Evolutionary conservation across 768 basidiomycete genomes (phyloP).

Genomic region (Candolleomyces aberdarensis): DNA sequence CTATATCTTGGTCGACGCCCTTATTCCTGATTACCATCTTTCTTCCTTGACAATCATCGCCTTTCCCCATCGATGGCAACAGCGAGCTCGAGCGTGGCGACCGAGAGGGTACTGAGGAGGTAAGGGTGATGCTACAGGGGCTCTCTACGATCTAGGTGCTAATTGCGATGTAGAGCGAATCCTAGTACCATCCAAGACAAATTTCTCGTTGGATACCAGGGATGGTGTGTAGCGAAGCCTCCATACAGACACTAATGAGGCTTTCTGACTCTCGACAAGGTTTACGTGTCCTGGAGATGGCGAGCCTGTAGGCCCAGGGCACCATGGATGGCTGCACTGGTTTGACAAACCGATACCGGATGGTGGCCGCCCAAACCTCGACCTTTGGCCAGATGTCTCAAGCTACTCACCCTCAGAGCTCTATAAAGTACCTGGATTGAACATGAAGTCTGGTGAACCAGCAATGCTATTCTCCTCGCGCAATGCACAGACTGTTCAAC

Average conservation of each 20-base stretch:
- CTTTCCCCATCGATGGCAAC: constrained; percentile 20
- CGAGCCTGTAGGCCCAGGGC: constrained; percentile 62
- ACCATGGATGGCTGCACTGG: constrained; percentile 90
- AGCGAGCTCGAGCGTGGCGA: constrained; percentile 17
- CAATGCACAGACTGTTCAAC: constrained; percentile 67
- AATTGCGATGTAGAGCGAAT: constrained; percentile 44
- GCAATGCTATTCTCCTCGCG: constrained; percentile 77
- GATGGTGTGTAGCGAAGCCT: constrained; percentile 53
- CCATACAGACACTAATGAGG: background rate
- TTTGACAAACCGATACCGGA: constrained; percentile 62
- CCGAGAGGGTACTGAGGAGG: constrained; percentile 41
- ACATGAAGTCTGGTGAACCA: constrained; percentile 51
- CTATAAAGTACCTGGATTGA: constrained; percentile 65
- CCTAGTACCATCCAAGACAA: constrained; percentile 81
- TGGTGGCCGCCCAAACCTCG: constrained; percentile 70
- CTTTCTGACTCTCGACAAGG: constrained; percentile 34
- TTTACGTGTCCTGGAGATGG: constrained; percentile 73
- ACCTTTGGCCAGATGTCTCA: constrained; percentile 79
- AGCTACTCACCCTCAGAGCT: constrained; percentile 69
- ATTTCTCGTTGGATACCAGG: constrained; percentile 83
- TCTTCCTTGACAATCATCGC: constrained; percentile 31
- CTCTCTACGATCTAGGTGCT: background rate
- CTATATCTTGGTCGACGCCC: background rate
- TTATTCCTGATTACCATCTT: background rate
- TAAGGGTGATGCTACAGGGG: constrained; percentile 14